phyloP scores from a whole-genome alignment of 129 eudicot genomes.

The Cynara cardunculus region DNA sequence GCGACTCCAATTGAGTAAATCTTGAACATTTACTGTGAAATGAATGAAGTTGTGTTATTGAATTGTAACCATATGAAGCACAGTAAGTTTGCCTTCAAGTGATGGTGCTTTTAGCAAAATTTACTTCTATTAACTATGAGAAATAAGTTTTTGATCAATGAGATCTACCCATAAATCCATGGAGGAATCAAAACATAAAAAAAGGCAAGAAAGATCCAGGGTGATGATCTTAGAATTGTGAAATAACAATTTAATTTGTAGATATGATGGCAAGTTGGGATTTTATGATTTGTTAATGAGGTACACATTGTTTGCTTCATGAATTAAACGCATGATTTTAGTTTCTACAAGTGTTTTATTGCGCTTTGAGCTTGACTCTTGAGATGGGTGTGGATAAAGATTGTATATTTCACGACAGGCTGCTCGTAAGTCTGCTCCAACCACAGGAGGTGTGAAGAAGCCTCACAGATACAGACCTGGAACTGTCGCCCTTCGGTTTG shows the following conservation, averaged over 20 bases:
- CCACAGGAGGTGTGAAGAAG: constrained; percentile 35
- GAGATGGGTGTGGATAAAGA: neutral
- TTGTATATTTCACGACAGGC: neutral
- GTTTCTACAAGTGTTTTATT: neutral
- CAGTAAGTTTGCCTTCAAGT: neutral
- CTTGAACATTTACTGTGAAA: neutral
- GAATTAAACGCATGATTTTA: neutral
- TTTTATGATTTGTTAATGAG: no score
- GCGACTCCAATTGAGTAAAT: neutral
- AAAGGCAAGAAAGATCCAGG: neutral
- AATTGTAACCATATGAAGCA: neutral
- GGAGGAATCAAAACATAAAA: neutral
- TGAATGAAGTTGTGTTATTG: neutral
- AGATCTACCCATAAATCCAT: neutral
- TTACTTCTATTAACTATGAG: neutral
- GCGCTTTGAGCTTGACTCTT: neutral
- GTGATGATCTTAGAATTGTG: neutral
- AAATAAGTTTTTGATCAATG: neutral
- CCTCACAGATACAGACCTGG: constrained; percentile 32
- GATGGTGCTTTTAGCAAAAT: neutral
- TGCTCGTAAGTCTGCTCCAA: constrained; percentile 36
- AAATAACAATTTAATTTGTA: neutral
- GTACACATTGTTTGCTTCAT: no score
- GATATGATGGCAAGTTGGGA: no score
- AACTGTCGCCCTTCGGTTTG: constrained; percentile 41